These are phyloP conservation scores for Boeremia lycopersici DNA, from an alignment of 2,329 filamentous ascomycete species.

Conservation along the genomic window DNA sequence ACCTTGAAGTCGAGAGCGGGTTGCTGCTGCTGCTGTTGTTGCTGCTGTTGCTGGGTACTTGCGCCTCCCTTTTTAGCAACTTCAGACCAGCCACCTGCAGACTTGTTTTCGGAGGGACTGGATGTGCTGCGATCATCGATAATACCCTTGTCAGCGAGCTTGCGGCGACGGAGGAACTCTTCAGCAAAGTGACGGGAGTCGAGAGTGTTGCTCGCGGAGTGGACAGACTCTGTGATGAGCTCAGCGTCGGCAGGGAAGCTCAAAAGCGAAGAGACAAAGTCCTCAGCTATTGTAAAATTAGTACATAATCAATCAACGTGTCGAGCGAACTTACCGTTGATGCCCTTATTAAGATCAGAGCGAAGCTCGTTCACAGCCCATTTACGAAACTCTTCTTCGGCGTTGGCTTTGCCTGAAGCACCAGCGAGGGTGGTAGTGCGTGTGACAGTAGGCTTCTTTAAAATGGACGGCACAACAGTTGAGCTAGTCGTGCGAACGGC, in stretches of 20 bases:
- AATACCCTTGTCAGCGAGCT: slow-evolving; percentile 89
- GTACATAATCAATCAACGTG: not conserved
- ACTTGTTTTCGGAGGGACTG: slow-evolving; percentile 52
- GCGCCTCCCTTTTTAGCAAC: slow-evolving; percentile 94
- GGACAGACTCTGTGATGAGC: slow-evolving; percentile 88
- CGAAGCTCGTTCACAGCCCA: slow-evolving; percentile 84
- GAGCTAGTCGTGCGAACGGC: slow-evolving; percentile 56
- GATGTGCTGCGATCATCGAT: slow-evolving; percentile 71
- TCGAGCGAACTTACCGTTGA: slow-evolving; percentile 63
- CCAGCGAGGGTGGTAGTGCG: slow-evolving; percentile 55
- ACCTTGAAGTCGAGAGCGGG: slow-evolving; percentile 73
- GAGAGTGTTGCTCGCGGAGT: slow-evolving; percentile 84
- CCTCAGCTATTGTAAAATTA: slow-evolving; percentile 65
- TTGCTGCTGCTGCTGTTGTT: slow-evolving; percentile 38
- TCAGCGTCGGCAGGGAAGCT: slow-evolving; percentile 77
- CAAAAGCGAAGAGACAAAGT: slow-evolving; percentile 77
- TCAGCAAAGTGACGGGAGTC: slow-evolving; percentile 92
- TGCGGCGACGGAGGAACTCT: slow-evolving; percentile 92
- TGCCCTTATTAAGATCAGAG: slow-evolving; percentile 72
- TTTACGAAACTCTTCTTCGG: slow-evolving; percentile 91
- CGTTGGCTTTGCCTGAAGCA: slow-evolving; percentile 59
- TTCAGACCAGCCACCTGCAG: slow-evolving; percentile 80
- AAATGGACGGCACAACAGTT: slow-evolving; percentile 49
- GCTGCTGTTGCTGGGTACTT: slow-evolving; percentile 46
- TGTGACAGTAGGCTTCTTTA: slow-evolving; percentile 61